A percentile compares a stretch with the other conserved stretches of the same genome.
These are phyloP conservation scores for Aristolochia contorta DNA, from an alignment of 164 flowering plant genomes.

Conservation along the genomic window DNA sequence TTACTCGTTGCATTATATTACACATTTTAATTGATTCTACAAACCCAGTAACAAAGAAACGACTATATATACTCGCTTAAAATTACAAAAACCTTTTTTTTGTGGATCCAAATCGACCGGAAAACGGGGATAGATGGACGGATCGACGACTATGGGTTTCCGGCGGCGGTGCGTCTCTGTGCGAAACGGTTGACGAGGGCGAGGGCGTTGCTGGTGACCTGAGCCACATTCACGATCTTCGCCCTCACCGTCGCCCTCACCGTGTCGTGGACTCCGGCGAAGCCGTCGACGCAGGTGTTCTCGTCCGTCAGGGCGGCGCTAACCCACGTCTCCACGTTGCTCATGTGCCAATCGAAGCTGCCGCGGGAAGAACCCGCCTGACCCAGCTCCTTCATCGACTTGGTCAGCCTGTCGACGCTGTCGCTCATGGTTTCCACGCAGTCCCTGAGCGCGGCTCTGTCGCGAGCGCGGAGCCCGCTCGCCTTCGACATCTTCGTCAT, in stretches of 20 bases:
- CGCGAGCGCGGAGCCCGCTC: conserved; percentile 10
- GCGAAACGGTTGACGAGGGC: conserved; percentile 24
- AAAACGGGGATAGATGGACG: too few species aligned
- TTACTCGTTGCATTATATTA: not conserved
- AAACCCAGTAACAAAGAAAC: not conserved
- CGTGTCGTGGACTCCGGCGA: conserved; percentile 8
- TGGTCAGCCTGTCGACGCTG: conserved; percentile 19
- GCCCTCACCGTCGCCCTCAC: conserved; percentile 12
- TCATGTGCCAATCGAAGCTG: conserved; percentile 23
- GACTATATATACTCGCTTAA: not conserved
- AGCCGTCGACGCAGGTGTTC: conserved; percentile 30
- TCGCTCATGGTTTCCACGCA: conserved; percentile 25
- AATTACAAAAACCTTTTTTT: not conserved
- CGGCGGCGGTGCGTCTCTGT: not conserved
- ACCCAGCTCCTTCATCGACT: conserved; percentile 21
- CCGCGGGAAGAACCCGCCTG: not conserved
- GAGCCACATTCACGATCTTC: conserved; percentile 14
- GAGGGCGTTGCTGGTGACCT: conserved; percentile 32
- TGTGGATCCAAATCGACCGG: too few species aligned
- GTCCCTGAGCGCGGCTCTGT: conserved; percentile 19
- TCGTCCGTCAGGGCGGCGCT: conserved; percentile 38
- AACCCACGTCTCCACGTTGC: conserved; percentile 38
- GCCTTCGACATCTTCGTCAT: conserved; percentile 10
- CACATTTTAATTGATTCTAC: too few species aligned
- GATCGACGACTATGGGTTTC: not conserved